phyloP scores from a whole-genome alignment of 208 protist species.

The Willaertia magna region DNA sequence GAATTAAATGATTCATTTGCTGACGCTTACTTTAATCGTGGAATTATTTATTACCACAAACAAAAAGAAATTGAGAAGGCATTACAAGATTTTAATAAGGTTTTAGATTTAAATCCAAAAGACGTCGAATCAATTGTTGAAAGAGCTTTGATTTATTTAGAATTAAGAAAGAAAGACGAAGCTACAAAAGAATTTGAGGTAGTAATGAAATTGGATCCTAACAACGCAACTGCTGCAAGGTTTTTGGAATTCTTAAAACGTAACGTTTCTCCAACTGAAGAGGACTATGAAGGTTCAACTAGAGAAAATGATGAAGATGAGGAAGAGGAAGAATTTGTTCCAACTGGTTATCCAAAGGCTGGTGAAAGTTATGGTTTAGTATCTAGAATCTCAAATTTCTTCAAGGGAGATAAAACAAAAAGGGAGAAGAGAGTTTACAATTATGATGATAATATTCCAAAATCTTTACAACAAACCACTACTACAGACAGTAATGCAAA shows the following conservation, averaged over 20 bases:
- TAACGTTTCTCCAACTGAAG: not conserved
- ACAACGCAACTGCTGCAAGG: not conserved
- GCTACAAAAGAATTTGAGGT: not conserved
- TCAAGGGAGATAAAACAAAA: not conserved
- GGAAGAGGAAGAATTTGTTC: no score
- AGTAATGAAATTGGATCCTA: not conserved
- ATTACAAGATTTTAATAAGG: not conserved
- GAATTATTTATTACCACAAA: not conserved
- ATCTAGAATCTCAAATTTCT: no score
- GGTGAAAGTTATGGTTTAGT: no score
- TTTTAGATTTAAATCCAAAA: not conserved
- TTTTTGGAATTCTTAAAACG: no score
- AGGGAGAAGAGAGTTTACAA: not conserved
- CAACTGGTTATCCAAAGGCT: no score
- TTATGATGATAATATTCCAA: not conserved
- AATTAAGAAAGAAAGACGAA: not conserved
- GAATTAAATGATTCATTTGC: not conserved
- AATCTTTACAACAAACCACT: not conserved
- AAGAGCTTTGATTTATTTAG: no score
- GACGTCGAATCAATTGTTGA: not conserved
- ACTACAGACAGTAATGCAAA: not conserved
- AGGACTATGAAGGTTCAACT: not conserved
- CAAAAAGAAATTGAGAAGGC: not conserved
- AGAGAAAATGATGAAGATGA: not conserved
- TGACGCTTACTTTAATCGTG: not conserved